phyloP scores from a whole-genome alignment of 2,329 filamentous ascomycete genomes.

The Paecilomyces formosus region DNA sequence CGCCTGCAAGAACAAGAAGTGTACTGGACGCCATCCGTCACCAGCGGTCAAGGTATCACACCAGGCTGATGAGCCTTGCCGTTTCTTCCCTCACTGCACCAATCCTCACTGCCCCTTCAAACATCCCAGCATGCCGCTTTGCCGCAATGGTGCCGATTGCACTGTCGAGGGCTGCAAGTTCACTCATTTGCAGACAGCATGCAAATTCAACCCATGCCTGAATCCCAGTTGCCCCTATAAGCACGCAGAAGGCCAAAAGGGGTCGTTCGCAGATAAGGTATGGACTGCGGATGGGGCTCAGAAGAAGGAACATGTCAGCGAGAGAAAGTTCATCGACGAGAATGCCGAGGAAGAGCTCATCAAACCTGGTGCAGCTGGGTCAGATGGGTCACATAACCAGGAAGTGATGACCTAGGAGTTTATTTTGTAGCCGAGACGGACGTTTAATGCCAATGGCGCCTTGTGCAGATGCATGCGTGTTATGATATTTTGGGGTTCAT shows the following conservation, averaged over 20 bases:
- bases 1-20: conserved; percentile 94
- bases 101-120: conserved; percentile 83
- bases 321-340: conserved; percentile 73
- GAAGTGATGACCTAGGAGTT: conserved; percentile 24
- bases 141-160: conserved; percentile 87
- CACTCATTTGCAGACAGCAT: conserved; percentile 74
- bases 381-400: conserved; percentile 21
- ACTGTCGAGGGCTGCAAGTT: conserved; percentile 77
- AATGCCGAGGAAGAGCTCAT: conserved; percentile 62
- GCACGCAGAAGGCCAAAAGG: conserved; percentile 85
- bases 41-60: conserved; percentile 73
- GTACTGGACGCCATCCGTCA: conserved; percentile 83
- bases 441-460: neutral
- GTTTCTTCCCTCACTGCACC: conserved; percentile 84
- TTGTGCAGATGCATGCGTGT: neutral
- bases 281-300: conserved; percentile 61
- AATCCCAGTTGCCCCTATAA: conserved; percentile 85
- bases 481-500: neutral
- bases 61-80: conserved; percentile 79
- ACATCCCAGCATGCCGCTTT: conserved; percentile 79
- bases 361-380: conserved; percentile 44
- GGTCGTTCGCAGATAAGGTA: conserved; percentile 78
- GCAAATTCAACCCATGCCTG: conserved; percentile 85
- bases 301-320: conserved; percentile 60
- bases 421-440: neutral